Evolutionary conservation across 2,329 filamentous ascomycete genomes (phyloP).

Genomic region (Emericellopsis cladophorae): DNA sequence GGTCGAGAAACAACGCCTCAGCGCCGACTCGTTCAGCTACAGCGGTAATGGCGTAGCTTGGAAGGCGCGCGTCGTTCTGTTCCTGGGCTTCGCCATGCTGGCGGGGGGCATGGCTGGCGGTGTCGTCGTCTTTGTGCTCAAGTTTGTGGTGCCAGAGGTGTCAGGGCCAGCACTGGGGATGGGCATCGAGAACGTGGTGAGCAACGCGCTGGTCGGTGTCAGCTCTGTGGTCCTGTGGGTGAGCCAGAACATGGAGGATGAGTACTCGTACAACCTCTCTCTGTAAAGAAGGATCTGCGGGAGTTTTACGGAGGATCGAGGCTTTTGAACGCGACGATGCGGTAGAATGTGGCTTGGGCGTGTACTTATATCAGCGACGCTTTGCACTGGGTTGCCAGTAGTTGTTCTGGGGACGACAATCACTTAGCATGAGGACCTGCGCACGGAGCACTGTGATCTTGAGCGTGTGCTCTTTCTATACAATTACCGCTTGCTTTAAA

Average conservation of each 20-base stretch:
- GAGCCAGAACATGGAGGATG: slow-evolving; percentile 62
- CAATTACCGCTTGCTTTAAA: too few relatives aligned
- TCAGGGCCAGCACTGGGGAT: slow-evolving; percentile 48
- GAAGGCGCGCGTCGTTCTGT: slow-evolving; percentile 56
- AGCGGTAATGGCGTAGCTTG: slow-evolving; percentile 51
- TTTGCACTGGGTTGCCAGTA: too few relatives aligned
- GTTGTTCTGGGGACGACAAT: too few relatives aligned
- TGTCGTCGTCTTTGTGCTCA: slow-evolving; percentile 55
- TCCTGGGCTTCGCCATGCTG: slow-evolving; percentile 52
- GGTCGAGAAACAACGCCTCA: slow-evolving; percentile 53
- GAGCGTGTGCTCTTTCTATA: too few relatives aligned
- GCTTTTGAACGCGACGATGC: too few relatives aligned
- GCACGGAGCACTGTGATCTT: too few relatives aligned
- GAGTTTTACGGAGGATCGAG: too few relatives aligned
- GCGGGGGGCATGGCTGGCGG: slow-evolving; percentile 58
- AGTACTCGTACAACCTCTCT: slow-evolving; percentile 56
- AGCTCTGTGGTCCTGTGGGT: slow-evolving; percentile 55
- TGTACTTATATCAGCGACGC: background rate
- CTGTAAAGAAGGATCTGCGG: slow-evolving; percentile 22
- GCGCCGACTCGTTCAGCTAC: slow-evolving; percentile 50
- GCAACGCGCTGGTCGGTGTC: slow-evolving; percentile 49
- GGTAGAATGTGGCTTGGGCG: too few relatives aligned
- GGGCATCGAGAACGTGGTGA: slow-evolving; percentile 54
- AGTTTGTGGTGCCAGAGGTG: slow-evolving; percentile 46
- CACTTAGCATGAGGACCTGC: too few relatives aligned